Conservation (phyloP, 2,329 filamentous ascomycete species). For the Capronia americana region DNA sequence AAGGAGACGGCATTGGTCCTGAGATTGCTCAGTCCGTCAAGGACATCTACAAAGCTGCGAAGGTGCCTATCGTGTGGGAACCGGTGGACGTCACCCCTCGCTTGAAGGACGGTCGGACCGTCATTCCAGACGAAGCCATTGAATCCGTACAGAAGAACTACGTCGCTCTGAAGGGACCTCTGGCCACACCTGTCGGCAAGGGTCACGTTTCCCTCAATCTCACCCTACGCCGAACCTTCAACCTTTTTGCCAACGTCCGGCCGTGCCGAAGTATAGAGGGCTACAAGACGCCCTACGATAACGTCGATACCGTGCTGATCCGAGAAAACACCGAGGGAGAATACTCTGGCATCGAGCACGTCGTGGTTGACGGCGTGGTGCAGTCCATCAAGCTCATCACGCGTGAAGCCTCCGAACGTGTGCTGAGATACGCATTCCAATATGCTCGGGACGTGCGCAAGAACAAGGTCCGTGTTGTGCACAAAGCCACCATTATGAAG, state of each 20-base stretch:
- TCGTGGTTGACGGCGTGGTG: conserved; percentile 95
- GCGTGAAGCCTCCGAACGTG: conserved; percentile 87
- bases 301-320: conserved; percentile 95
- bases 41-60: conserved; percentile 95
- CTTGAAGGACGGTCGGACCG: conserved; percentile 92
- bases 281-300: conserved; percentile 98
- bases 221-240: conserved; percentile 97
- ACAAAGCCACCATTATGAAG: conserved; percentile 99
- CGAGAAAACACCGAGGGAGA: conserved; percentile 99
- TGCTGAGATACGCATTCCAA: conserved; percentile 97
- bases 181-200: conserved; percentile 97
- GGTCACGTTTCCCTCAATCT: conserved; percentile 99
- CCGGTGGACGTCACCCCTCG: conserved; percentile 93
- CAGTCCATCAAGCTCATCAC: conserved; percentile 99
- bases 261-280: conserved; percentile 96
- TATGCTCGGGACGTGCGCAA: conserved; percentile 91
- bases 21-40: conserved; percentile 98
- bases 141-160: conserved; percentile 93
- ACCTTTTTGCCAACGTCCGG: conserved; percentile 98
- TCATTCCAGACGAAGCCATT: conserved; percentile 91
- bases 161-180: conserved; percentile 96
- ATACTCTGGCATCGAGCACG: conserved; percentile 98
- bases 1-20: conserved; percentile 98
- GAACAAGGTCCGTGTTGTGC: conserved; percentile 84
- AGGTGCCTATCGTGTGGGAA: conserved; percentile 97